A percentile compares a stretch with the other conserved stretches of the same genome.
These are phyloP conservation scores for Thoreauomyces humboldtii DNA, from an alignment of 192 early-diverging fungal genomes.

Conservation along the genomic window DNA sequence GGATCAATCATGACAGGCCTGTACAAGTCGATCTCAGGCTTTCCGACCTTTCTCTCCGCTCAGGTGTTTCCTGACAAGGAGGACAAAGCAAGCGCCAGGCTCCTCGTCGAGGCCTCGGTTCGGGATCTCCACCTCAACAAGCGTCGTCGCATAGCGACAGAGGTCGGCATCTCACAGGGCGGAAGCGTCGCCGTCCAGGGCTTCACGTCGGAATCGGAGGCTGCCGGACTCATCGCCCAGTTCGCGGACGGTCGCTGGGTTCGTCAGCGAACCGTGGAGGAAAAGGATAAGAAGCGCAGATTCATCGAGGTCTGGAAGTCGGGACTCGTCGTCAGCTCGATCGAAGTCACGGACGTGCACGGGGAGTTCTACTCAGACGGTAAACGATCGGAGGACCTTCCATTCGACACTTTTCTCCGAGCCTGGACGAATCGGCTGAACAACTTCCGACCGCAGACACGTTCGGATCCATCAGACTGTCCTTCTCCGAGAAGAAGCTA, in stretches of 20 bases:
- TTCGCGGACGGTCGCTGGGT: constrained; percentile 11
- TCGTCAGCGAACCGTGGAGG: neutral
- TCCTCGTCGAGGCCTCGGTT: neutral
- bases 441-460: constrained; percentile 4
- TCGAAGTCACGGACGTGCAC: constrained; percentile 66
- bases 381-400: neutral
- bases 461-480: constrained; percentile 61
- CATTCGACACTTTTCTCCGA: too few species aligned
- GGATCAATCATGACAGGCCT: neutral
- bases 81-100: neutral
- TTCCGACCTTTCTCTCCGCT: constrained; percentile 21
- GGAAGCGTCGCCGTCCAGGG: neutral
- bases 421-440: too few species aligned
- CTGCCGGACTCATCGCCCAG: neutral
- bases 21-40: neutral
- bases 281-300: constrained; percentile 19
- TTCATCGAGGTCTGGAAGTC: constrained; percentile 21
- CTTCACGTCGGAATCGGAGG: constrained; percentile 13
- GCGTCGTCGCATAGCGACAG: neutral
- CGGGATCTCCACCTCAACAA: constrained; percentile 19
- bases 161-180: neutral
- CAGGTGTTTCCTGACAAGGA: constrained; percentile 1
- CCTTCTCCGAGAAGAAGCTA: constrained; percentile 48
- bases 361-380: constrained; percentile 71
- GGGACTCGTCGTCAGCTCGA: constrained; percentile 47